phyloP scores from a whole-genome alignment of 257 asterid genomes.

The Przewalskia tangutica region DNA sequence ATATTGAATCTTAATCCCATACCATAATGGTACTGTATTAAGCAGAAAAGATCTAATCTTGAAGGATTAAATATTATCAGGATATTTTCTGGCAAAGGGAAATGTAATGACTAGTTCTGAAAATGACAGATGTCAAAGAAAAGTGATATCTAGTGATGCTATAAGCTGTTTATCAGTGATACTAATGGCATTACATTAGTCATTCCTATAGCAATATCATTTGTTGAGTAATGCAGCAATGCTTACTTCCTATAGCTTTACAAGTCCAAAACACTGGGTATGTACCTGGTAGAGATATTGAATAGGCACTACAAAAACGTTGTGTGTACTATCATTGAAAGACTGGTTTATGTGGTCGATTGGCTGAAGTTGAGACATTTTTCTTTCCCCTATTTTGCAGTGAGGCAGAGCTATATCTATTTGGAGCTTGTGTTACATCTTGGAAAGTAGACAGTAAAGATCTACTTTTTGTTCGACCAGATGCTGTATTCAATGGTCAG shows the following conservation, averaged over 20 bases:
- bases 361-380: background rate
- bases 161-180: background rate
- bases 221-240: background rate
- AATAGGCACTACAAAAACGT: too few relatives aligned
- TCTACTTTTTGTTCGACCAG: slow-evolving; percentile 96
- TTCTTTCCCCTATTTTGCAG: slow-evolving; percentile 23
- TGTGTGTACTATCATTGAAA: background rate
- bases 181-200: background rate
- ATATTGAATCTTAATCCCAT: background rate
- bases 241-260: too few relatives aligned
- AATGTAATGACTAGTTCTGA: background rate
- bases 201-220: background rate
- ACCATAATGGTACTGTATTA: background rate
- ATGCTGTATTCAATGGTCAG: slow-evolving; percentile 89
- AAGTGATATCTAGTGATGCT: background rate
- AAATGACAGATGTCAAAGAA: background rate
- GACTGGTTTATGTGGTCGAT: background rate
- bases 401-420: slow-evolving; percentile 83
- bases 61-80: background rate
- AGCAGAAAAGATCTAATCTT: background rate
- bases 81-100: background rate
- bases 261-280: too few relatives aligned
- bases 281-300: too few relatives aligned
- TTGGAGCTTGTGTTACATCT: slow-evolving; percentile 93
- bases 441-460: slow-evolving; percentile 89